phyloP scores from a whole-genome alignment of 345 rosid species.

The Microthlaspi erraticum region DNA sequence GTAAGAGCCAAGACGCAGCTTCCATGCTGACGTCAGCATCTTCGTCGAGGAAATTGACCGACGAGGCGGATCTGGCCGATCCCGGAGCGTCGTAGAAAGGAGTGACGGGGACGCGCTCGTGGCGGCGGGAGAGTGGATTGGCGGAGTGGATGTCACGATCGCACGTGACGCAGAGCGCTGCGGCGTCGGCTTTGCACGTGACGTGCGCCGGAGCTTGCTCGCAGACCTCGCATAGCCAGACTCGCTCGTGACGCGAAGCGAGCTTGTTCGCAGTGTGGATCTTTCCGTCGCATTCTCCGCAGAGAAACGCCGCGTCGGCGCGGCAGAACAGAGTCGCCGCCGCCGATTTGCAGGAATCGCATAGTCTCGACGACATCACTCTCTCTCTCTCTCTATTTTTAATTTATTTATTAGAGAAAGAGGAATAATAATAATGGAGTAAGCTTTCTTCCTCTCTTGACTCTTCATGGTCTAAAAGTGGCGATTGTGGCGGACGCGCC shows the following conservation, averaged over 20 bases:
- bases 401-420: neutral
- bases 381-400: constrained; percentile 6
- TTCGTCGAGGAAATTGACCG: constrained; percentile 53
- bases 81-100: constrained; percentile 59
- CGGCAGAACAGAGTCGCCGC: constrained; percentile 79
- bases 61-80: constrained; percentile 32
- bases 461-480: constrained; percentile 34
- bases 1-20: constrained; percentile 82
- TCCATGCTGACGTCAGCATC: constrained; percentile 64
- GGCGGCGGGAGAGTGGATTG: constrained; percentile 81
- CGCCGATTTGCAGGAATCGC: constrained; percentile 87
- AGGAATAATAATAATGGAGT: constrained; percentile 6
- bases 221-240: constrained; percentile 83
- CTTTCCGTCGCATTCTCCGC: constrained; percentile 74
- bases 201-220: constrained; percentile 94
- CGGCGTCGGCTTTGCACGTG: constrained; percentile 97
- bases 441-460: constrained; percentile 7
- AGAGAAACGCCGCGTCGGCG: constrained; percentile 90
- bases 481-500: constrained; percentile 15
- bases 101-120: constrained; percentile 74
- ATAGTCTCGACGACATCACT: constrained; percentile 71
- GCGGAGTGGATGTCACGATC: constrained; percentile 97
- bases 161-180: constrained; percentile 82
- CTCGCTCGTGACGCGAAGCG: constrained; percentile 92
- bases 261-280: constrained; percentile 93